Percentiles rank a stretch among this genome's conserved stretches.
Evolutionary conservation across 2,329 filamentous ascomycete species (phyloP).

Genomic region (Graphiopsis chlorocephala): DNA sequence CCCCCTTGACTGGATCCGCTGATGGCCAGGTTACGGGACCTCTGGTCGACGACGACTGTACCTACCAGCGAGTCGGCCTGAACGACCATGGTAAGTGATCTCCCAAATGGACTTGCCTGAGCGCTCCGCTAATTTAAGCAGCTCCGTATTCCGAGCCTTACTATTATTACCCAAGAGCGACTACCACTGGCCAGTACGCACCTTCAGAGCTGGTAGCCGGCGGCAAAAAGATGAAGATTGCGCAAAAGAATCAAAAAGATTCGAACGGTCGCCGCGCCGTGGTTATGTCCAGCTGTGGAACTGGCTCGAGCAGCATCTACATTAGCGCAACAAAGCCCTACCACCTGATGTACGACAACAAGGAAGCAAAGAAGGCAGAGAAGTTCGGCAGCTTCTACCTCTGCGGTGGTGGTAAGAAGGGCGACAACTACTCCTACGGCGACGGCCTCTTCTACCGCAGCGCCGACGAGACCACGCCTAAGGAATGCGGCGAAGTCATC

Average conservation of each 20-base stretch:
- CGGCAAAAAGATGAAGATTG: not conserved
- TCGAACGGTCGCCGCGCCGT: conserved; percentile 5
- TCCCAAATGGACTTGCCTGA: not conserved
- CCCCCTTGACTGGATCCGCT: not conserved
- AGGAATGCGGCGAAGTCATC: conserved; percentile 7
- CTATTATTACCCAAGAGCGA: not conserved
- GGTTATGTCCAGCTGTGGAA: not conserved
- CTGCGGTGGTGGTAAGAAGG: too few relatives aligned
- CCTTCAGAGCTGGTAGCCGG: conserved; percentile 1
- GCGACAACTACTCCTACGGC: not conserved
- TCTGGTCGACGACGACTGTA: conserved; percentile 2
- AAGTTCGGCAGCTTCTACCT: conserved; percentile 14
- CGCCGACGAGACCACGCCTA: conserved; percentile 5
- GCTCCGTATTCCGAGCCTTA: not conserved
- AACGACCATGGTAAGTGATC: not conserved
- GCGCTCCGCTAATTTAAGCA: not conserved
- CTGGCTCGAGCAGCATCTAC: conserved; percentile 11
- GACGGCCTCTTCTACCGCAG: conserved; percentile 11
- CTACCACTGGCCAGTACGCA: not conserved
- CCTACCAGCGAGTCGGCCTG: not conserved
- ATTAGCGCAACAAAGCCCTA: not conserved
- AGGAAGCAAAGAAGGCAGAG: conserved; percentile 7
- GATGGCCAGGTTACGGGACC: not conserved
- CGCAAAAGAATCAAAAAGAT: not conserved
- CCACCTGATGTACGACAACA: conserved; percentile 12